These are phyloP conservation scores for Pseudogymnoascus pannorum DNA, from an alignment of 2,329 filamentous ascomycete genomes.

Conservation along the genomic window DNA sequence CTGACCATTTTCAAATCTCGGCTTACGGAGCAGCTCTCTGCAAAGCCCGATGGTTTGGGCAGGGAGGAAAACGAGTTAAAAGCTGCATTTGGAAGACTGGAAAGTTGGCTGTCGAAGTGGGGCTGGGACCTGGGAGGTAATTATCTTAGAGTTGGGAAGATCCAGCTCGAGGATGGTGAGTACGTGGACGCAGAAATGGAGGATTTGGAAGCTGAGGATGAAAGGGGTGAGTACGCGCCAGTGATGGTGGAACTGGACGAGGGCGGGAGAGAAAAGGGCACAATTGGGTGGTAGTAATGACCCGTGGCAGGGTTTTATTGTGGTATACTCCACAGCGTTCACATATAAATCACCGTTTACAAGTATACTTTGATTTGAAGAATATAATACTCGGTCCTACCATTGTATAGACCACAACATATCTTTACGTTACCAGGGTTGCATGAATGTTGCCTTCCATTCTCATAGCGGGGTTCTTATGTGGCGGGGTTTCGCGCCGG, in stretches of 20 bases:
- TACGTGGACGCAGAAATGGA: constrained; percentile 40
- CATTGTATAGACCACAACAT: neutral
- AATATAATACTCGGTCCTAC: neutral
- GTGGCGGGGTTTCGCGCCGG: neutral
- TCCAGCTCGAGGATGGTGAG: constrained; percentile 48
- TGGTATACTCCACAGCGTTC: neutral
- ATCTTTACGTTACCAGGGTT: neutral
- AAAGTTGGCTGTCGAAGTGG: constrained; percentile 39
- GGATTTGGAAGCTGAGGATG: constrained; percentile 47
- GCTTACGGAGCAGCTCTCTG: constrained; percentile 40
- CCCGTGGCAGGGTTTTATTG: neutral
- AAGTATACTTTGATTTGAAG: neutral
- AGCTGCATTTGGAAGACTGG: constrained; percentile 42
- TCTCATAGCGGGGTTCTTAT: neutral
- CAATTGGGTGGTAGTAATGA: constrained; percentile 23
- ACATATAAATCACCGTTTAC: neutral
- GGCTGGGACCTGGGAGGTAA: constrained; percentile 50
- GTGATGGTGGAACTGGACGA: constrained; percentile 28
- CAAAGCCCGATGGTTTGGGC: constrained; percentile 30
- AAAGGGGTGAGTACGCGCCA: constrained; percentile 30
- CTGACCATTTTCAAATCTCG: constrained; percentile 49
- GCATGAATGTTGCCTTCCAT: neutral
- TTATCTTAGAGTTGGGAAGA: constrained; percentile 40
- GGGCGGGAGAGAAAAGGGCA: constrained; percentile 26
- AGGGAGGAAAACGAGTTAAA: constrained; percentile 38